Conservation (phyloP, 2,329 filamentous ascomycete species). For the Beauveria caledonica region DNA sequence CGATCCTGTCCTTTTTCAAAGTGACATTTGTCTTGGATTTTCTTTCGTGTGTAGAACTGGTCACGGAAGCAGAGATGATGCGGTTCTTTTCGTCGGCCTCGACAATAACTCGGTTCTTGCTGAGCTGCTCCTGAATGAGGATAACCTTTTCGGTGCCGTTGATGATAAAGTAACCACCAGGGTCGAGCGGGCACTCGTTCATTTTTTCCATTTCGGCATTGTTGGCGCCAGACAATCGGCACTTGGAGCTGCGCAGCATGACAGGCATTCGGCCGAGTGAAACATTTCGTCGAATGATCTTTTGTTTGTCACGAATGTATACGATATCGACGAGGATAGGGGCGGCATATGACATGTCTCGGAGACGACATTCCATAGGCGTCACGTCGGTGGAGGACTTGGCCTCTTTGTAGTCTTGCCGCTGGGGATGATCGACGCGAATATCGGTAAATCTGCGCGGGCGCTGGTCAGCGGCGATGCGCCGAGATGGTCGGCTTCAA, state of each 20-base stretch:
- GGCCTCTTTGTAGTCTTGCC: slow-evolving; percentile 65
- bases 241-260: slow-evolving; percentile 95
- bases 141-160: slow-evolving; percentile 98
- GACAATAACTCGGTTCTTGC: slow-evolving; percentile 98
- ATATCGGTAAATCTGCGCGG: slow-evolving; percentile 66
- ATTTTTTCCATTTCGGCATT: slow-evolving; percentile 84
- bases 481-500: neutral
- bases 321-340: slow-evolving; percentile 89
- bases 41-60: slow-evolving; percentile 92
- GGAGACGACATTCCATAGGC: slow-evolving; percentile 90
- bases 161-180: slow-evolving; percentile 96
- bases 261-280: slow-evolving; percentile 87
- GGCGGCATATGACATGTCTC: slow-evolving; percentile 96
- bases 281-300: slow-evolving; percentile 66
- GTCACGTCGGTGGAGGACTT: slow-evolving; percentile 69
- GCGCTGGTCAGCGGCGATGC: neutral
- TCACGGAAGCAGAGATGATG: slow-evolving; percentile 90
- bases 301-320: slow-evolving; percentile 74
- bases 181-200: slow-evolving; percentile 93
- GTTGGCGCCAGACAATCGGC: slow-evolving; percentile 72
- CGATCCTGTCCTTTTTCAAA: slow-evolving; percentile 86
- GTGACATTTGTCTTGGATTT: slow-evolving; percentile 97
- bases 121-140: slow-evolving; percentile 93
- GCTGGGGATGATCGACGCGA: slow-evolving; percentile 72
- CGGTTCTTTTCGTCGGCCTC: slow-evolving; percentile 89